Evolutionary conservation across 257 asterid species (phyloP).

Genomic region (Solanum neorickii): DNA sequence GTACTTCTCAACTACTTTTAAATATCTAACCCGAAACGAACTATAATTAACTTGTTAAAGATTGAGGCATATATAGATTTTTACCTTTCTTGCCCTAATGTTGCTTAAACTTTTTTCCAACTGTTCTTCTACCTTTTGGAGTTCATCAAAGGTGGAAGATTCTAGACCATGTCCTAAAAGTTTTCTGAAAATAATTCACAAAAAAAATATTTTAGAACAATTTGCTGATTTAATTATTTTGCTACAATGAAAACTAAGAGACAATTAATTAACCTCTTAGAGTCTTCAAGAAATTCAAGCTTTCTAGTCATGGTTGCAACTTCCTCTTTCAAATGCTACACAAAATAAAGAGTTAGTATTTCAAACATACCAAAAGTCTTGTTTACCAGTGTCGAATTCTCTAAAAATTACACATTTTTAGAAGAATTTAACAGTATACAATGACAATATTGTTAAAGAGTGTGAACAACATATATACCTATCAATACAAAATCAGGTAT

Average conservation of each 20-base stretch:
- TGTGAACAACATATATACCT: background rate
- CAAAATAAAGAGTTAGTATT: background rate
- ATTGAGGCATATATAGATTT: background rate
- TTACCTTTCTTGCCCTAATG: slow-evolving; percentile 45
- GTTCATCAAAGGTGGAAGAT: slow-evolving; percentile 27
- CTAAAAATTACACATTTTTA: background rate
- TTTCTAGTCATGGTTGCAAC: slow-evolving; percentile 11
- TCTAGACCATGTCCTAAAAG: slow-evolving; percentile 34
- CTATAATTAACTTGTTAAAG: background rate
- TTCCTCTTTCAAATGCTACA: slow-evolving; percentile 32
- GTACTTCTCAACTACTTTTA: background rate
- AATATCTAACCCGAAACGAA: background rate
- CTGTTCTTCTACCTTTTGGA: slow-evolving; percentile 30
- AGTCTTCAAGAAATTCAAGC: slow-evolving; percentile 34
- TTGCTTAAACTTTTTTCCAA: slow-evolving; percentile 35
- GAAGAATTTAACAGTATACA: background rate
- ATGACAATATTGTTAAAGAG: too few relatives aligned
- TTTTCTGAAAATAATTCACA: slow-evolving; percentile 18
- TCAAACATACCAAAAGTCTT: background rate
- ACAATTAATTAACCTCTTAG: slow-evolving; percentile 24
- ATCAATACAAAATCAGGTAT: background rate
- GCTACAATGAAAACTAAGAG: background rate
- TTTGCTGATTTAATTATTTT: background rate
- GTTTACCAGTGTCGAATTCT: background rate
- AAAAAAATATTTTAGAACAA: background rate